phyloP scores from a whole-genome alignment of 2,329 filamentous ascomycete genomes.

The Aphanocladium album region DNA sequence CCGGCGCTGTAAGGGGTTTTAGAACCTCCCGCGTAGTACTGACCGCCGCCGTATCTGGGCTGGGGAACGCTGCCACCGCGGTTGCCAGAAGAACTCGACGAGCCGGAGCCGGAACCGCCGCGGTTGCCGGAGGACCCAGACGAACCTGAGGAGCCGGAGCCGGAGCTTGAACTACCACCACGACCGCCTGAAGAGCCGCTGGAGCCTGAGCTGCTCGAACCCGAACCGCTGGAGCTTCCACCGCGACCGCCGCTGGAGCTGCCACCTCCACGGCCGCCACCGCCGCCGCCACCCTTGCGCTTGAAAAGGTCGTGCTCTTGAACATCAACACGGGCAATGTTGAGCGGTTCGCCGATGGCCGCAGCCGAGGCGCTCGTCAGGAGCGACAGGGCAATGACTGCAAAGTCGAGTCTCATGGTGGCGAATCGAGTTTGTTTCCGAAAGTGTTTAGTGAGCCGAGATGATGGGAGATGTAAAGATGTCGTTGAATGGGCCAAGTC shows the following conservation, averaged over 20 bases:
- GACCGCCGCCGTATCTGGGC: slow-evolving; percentile 56
- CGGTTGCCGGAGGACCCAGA: slow-evolving; percentile 11
- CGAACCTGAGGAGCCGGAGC: neutral
- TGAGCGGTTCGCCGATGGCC: slow-evolving; percentile 1
- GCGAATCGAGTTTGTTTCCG: neutral
- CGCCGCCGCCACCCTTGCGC: slow-evolving; percentile 55
- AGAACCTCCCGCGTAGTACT: slow-evolving; percentile 64
- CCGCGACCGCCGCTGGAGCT: slow-evolving; percentile 20
- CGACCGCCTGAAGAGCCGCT: neutral
- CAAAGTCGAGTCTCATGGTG: slow-evolving; percentile 29
- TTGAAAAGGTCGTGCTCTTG: slow-evolving; percentile 49
- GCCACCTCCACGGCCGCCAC: slow-evolving; percentile 41
- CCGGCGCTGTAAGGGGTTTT: slow-evolving; percentile 56
- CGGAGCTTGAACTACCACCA: slow-evolving; percentile 14
- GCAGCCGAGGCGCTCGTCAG: slow-evolving; percentile 12
- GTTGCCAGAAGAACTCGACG: slow-evolving; percentile 29
- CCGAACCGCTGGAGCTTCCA: slow-evolving; percentile 16
- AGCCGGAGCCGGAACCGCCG: slow-evolving; percentile 19
- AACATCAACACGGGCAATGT: slow-evolving; percentile 18
- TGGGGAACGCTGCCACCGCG: slow-evolving; percentile 51
- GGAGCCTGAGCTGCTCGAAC: neutral
- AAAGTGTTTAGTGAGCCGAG: neutral
- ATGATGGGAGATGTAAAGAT: neutral
- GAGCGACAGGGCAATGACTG: slow-evolving; percentile 27
- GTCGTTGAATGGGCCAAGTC: neutral